Evolutionary conservation across 2,329 filamentous ascomycete genomes (phyloP).

Genomic region (Paraphaeosphaeria minitans): DNA sequence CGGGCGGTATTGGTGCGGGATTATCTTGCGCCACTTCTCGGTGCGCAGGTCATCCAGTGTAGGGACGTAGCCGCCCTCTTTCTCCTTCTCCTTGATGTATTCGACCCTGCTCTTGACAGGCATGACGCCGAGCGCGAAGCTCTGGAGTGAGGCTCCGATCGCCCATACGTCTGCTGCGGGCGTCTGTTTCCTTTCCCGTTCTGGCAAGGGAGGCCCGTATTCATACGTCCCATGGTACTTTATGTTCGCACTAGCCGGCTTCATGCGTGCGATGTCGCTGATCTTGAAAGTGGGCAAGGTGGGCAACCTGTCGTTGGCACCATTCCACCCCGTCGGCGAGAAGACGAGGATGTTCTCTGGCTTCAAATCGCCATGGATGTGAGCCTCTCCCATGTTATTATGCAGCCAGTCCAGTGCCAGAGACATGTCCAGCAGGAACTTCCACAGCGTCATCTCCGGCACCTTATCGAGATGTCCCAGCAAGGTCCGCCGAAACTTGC

Average conservation of each 20-base stretch:
- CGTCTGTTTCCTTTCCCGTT: not conserved
- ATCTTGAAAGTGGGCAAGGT: slow-evolving; percentile 32
- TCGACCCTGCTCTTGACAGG: slow-evolving; percentile 16
- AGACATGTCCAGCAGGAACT: slow-evolving; percentile 30
- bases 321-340: slow-evolving; percentile 2
- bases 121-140: slow-evolving; percentile 18
- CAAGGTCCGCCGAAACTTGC: not conserved
- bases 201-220: slow-evolving; percentile 22
- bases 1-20: slow-evolving; percentile 15
- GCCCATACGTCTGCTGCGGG: slow-evolving; percentile 29
- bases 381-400: slow-evolving; percentile 14
- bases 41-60: slow-evolving; percentile 1
- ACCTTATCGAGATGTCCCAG: not conserved
- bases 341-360: slow-evolving; percentile 84
- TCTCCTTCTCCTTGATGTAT: slow-evolving; percentile 13
- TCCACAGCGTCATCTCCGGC: slow-evolving; percentile 35
- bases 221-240: slow-evolving; percentile 25
- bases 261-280: slow-evolving; percentile 27
- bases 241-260: not conserved
- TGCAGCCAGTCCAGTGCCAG: slow-evolving; percentile 31
- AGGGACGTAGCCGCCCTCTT: not conserved
- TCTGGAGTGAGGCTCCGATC: slow-evolving; percentile 31
- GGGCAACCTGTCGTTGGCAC: slow-evolving; percentile 9
- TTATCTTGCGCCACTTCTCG: slow-evolving; percentile 5
- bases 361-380: slow-evolving; percentile 91